These are phyloP conservation scores for Russula sp. DNA, from an alignment of 768 basidiomycete genomes.

Conservation along the genomic window DNA sequence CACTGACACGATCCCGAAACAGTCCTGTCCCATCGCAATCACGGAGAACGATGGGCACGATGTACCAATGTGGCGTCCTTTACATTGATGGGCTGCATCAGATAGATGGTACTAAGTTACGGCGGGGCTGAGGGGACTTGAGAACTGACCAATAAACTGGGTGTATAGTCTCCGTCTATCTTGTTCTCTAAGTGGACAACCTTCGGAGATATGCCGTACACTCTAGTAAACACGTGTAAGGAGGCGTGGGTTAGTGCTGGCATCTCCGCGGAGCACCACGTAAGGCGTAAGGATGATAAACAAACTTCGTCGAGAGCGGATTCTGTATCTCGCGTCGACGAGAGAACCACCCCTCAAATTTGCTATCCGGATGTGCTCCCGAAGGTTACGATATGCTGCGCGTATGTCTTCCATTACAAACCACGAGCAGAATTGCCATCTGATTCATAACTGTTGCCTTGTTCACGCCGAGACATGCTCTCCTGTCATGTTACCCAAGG, in stretches of 20 bases:
- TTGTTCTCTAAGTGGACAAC: neutral
- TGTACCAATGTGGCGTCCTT: conserved; percentile 5
- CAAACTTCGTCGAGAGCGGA: neutral
- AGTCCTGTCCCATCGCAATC: neutral
- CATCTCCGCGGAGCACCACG: conserved; percentile 2
- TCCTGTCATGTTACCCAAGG: conserved; percentile 11
- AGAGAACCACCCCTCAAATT: neutral
- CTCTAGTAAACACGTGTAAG: conserved; percentile 14
- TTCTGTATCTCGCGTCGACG: neutral
- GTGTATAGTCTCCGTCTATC: neutral
- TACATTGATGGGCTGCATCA: neutral
- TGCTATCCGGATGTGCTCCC: neutral
- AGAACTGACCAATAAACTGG: neutral
- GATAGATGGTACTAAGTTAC: neutral
- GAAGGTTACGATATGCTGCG: neutral
- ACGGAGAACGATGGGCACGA: neutral
- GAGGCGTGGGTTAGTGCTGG: neutral
- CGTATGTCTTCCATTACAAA: neutral
- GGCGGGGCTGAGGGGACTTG: conserved; percentile 1
- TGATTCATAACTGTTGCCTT: conserved; percentile 10
- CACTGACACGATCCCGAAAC: neutral
- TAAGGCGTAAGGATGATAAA: conserved; percentile 3
- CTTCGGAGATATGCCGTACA: neutral
- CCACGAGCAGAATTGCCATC: conserved; percentile 5
- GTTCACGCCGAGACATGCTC: conserved; percentile 12